These are phyloP conservation scores for Linaria vulgaris DNA, from an alignment of 257 asterid species.

Conservation along the genomic window DNA sequence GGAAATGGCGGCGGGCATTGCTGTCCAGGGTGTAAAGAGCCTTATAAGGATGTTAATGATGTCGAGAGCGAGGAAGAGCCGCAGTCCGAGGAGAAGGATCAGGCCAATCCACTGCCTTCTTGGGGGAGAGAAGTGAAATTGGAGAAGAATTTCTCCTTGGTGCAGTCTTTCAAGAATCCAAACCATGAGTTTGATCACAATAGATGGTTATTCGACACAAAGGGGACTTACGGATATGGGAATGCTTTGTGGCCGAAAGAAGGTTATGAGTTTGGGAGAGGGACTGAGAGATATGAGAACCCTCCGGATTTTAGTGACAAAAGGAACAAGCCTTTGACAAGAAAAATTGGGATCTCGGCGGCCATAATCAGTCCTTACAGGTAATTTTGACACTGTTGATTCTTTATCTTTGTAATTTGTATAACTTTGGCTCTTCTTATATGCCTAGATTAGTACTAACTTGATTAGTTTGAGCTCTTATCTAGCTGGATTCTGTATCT, in stretches of 20 bases:
- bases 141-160: constrained; percentile 78
- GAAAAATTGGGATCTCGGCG: constrained; percentile 80
- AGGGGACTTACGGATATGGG: constrained; percentile 97
- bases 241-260: constrained; percentile 92
- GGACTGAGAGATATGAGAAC: constrained; percentile 48
- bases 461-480: too few species aligned
- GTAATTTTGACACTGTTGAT: constrained; percentile 29
- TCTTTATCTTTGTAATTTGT: background rate
- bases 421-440: background rate
- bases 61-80: constrained; percentile 51
- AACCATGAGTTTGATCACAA: constrained; percentile 83
- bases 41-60: constrained; percentile 44
- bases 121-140: constrained; percentile 51
- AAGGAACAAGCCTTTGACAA: constrained; percentile 79
- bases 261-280: constrained; percentile 56
- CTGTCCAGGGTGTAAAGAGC: constrained; percentile 92
- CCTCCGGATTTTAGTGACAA: constrained; percentile 84
- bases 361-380: constrained; percentile 90
- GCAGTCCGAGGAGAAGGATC: constrained; percentile 56
- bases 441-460: background rate
- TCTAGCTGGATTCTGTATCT: too few species aligned
- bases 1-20: constrained; percentile 56
- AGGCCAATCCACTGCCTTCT: constrained; percentile 60
- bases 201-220: constrained; percentile 88
- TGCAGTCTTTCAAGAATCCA: constrained; percentile 82